These are phyloP conservation scores for Kandelia obovata DNA, from an alignment of 345 rosid species.

Conservation along the genomic window DNA sequence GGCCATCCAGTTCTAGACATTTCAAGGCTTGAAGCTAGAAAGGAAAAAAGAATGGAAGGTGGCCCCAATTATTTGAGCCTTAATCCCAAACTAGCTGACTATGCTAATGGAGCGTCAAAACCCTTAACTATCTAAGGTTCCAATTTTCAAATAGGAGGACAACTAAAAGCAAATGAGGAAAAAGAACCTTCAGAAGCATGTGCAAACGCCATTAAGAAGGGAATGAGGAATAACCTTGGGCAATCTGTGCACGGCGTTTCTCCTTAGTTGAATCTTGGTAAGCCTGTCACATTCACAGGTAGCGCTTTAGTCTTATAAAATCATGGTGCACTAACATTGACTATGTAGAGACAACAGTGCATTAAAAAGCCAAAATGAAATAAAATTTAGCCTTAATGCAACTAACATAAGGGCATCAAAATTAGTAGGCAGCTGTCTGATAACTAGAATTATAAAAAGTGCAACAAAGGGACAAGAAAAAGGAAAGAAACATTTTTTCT, in stretches of 20 bases:
- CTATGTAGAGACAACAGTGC: not conserved
- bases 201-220: constrained; percentile 1
- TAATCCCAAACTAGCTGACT: no score
- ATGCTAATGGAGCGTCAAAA: no score
- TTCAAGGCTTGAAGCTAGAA: constrained; percentile 4
- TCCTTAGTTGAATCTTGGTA: constrained; percentile 95
- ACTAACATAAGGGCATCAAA: no score
- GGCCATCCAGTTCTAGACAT: not conserved
- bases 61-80: not conserved
- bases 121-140: no score
- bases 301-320: not conserved
- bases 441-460: no score
- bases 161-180: not conserved
- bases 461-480: no score
- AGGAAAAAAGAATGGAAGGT: not conserved
- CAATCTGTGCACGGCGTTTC: constrained; percentile 85
- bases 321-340: not conserved
- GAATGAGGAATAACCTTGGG: constrained; percentile 62
- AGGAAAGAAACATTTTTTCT: no score
- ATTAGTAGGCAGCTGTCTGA: no score
- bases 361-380: no score
- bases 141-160: not conserved
- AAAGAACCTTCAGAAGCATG: not conserved
- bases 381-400: no score
- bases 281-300: constrained; percentile 43